Evolutionary conservation across 441 rosid species (phyloP).

Genomic region (Kokia cookei): DNA sequence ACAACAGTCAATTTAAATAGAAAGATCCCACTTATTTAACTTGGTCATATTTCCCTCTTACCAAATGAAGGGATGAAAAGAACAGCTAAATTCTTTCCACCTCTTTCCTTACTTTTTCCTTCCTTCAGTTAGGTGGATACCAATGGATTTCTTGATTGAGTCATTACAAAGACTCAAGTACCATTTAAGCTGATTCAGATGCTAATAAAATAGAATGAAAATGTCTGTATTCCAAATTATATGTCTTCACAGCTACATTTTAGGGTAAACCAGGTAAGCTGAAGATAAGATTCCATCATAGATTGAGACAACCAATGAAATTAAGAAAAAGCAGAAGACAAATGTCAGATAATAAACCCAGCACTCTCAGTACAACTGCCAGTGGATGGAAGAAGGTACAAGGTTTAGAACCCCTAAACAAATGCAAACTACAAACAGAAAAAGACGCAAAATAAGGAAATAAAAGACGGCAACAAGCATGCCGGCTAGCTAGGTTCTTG

Average conservation of each 20-base stretch:
- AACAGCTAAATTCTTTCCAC: neutral
- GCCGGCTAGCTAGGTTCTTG: conserved; percentile 55
- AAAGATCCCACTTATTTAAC: neutral
- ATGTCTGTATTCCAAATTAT: conserved; percentile 13
- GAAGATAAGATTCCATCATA: conserved; percentile 7
- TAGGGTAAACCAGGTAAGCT: conserved; percentile 12
- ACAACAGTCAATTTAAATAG: neutral
- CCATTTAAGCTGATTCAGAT: neutral
- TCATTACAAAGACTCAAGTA: neutral
- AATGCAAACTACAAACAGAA: conserved; percentile 28
- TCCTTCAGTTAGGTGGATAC: neutral
- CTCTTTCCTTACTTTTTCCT: neutral
- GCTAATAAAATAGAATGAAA: neutral
- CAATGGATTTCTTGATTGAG: neutral
- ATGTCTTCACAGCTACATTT: neutral
- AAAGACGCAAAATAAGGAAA: conserved; percentile 18
- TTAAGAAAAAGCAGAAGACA: conserved; percentile 1
- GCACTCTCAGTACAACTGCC: conserved; percentile 42
- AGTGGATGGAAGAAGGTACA: conserved; percentile 39
- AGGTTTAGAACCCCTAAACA: conserved; percentile 28
- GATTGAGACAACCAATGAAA: conserved; percentile 9
- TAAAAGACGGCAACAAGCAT: conserved; percentile 36
- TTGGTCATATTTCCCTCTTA: neutral
- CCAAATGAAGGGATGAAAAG: neutral
- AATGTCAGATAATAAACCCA: conserved; percentile 11